Evolutionary conservation across 305 asterid species (phyloP).

Genomic region (Rubia tinctorum): DNA sequence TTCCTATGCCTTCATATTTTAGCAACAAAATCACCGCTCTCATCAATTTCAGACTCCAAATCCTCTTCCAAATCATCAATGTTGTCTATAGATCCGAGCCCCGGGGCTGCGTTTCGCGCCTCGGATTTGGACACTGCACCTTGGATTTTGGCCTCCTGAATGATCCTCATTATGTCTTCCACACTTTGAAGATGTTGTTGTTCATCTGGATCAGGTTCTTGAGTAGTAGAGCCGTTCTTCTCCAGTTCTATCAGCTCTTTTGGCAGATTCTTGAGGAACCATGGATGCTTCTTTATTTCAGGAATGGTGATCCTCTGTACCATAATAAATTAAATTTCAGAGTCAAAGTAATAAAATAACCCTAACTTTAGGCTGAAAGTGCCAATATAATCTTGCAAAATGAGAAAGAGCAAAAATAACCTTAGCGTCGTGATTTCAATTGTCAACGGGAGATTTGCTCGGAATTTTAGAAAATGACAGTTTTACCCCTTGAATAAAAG

Average conservation of each 20-base stretch:
- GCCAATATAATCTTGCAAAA: too few relatives aligned
- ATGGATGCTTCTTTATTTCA: slow-evolving; percentile 39
- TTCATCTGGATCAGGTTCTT: slow-evolving; percentile 22
- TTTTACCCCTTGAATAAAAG: too few relatives aligned
- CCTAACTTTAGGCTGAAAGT: too few relatives aligned
- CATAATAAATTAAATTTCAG: too few relatives aligned
- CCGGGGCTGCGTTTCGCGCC: slow-evolving; percentile 4
- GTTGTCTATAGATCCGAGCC: slow-evolving; percentile 18
- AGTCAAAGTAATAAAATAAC: too few relatives aligned
- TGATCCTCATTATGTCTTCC: slow-evolving; percentile 41
- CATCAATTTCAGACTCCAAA: slow-evolving; percentile 35
- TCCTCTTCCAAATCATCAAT: slow-evolving; percentile 27
- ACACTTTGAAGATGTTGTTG: slow-evolving; percentile 32
- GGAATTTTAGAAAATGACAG: too few relatives aligned
- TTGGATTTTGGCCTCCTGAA: slow-evolving; percentile 36
- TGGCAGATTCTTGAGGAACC: slow-evolving; percentile 43
- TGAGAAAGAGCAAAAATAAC: too few relatives aligned
- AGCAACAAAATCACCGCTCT: slow-evolving; percentile 25
- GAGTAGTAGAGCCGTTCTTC: slow-evolving; percentile 9
- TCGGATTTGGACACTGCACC: slow-evolving; percentile 23
- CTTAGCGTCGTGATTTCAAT: too few relatives aligned
- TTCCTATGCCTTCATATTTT: slow-evolving; percentile 11
- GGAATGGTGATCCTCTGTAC: slow-evolving; percentile 35
- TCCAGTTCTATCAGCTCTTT: slow-evolving; percentile 33
- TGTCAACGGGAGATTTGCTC: too few relatives aligned